phyloP scores from a whole-genome alignment of 495 filamentous ascomycete species.

The Ascobolus immersus region DNA sequence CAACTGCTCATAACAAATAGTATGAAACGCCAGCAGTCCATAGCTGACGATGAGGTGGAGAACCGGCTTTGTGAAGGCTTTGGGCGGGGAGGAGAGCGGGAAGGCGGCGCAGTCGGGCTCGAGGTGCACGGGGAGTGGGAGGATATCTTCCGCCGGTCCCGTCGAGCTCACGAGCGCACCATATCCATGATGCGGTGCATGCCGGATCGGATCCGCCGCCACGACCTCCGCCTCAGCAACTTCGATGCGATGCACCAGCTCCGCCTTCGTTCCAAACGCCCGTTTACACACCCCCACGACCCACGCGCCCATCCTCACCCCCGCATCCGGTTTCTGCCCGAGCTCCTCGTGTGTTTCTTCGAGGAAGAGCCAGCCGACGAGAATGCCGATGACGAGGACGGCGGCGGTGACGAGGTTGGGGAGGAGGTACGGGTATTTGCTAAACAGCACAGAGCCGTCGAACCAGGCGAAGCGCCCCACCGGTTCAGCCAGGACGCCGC shows the following conservation, averaged over 20 bases:
- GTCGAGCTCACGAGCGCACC: constrained; percentile 23
- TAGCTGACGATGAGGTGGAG: constrained; percentile 63
- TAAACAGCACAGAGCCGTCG: constrained; percentile 45
- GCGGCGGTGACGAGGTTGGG: constrained; percentile 76
- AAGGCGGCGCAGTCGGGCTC: no score
- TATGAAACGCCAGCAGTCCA: constrained; percentile 83
- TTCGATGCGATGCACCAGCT: no score
- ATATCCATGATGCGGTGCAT: constrained; percentile 12
- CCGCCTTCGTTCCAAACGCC: no score
- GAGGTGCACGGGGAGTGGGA: no score
- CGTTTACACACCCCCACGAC: constrained; percentile 28
- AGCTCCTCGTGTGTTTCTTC: constrained; percentile 84
- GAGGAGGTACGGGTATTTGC: constrained; percentile 67
- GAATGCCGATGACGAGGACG: constrained; percentile 50
- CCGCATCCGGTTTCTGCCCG: constrained; percentile 47
- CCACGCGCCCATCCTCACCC: constrained; percentile 52
- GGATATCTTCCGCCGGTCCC: no score
- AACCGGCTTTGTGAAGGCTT: constrained; percentile 57
- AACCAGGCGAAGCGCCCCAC: constrained; percentile 53
- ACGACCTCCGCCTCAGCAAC: no score
- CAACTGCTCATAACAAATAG: constrained; percentile 81
- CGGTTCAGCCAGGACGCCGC: constrained; percentile 69
- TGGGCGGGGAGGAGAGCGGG: no score
- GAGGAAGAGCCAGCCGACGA: constrained; percentile 66
- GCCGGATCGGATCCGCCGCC: no score